phyloP scores from a whole-genome alignment of 805 yeast genomes.

The Starmerella apis region DNA sequence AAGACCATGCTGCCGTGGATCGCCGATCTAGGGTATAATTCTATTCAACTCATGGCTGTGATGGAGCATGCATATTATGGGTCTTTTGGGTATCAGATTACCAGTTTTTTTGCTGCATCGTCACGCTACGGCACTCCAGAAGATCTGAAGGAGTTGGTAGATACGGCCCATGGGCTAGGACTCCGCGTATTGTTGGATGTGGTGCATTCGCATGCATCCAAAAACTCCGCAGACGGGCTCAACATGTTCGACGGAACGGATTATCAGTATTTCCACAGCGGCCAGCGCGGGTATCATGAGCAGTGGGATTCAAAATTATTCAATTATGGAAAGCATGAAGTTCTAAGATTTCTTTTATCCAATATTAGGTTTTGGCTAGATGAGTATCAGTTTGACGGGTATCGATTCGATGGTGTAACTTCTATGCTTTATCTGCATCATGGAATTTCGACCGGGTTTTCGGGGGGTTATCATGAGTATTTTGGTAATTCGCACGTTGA shows the following conservation, averaged over 20 bases:
- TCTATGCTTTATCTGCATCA: conserved; percentile 86
- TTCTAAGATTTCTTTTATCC: conserved; percentile 70
- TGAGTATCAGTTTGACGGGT: conserved; percentile 82
- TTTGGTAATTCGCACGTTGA: conserved; percentile 60
- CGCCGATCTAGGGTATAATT: conserved; percentile 75
- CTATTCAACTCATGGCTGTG: conserved; percentile 92
- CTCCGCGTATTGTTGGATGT: conserved; percentile 79
- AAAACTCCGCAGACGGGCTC: conserved; percentile 86
- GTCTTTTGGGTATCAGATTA: conserved; percentile 93
- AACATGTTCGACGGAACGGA: conserved; percentile 93
- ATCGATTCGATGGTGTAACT: conserved; percentile 94
- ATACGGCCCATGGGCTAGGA: conserved; percentile 82
- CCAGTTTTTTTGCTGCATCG: conserved; percentile 80
- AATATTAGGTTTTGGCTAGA: conserved; percentile 78
- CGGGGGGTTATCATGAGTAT: conserved; percentile 89
- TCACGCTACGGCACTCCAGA: conserved; percentile 94
- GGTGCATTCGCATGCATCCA: conserved; percentile 93
- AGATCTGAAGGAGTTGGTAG: conserved; percentile 79
- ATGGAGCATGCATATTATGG: conserved; percentile 99
- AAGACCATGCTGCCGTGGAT: conserved; percentile 71
- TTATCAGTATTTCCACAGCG: conserved; percentile 86
- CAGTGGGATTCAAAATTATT: conserved; percentile 95
- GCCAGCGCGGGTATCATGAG: conserved; percentile 78
- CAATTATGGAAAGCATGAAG: conserved; percentile 86
- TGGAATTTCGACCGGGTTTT: conserved; percentile 77